Conservation (phyloP, 257 asterid genomes). For the Solanum neorickii region DNA sequence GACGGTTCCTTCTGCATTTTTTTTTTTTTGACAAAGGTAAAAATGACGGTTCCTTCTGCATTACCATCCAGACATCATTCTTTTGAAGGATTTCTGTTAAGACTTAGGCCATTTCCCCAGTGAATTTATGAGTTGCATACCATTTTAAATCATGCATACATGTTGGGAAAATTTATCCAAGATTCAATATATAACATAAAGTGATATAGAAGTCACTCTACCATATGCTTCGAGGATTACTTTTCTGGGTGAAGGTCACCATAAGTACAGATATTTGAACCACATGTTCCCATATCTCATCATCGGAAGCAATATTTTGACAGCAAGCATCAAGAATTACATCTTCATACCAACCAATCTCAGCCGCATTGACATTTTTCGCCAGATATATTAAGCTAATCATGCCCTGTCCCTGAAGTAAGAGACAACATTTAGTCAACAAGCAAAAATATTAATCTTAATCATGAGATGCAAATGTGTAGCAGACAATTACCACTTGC, state of each 20-base stretch:
- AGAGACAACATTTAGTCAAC: neutral
- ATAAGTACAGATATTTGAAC: conserved; percentile 90
- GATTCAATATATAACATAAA: neutral
- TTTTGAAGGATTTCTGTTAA: neutral
- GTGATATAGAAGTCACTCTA: conserved; percentile 15
- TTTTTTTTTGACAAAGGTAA: too few relatives aligned
- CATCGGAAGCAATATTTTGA: conserved; percentile 76
- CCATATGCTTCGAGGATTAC: conserved; percentile 88
- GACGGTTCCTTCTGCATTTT: neutral
- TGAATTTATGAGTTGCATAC: neutral
- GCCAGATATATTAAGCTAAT: conserved; percentile 68
- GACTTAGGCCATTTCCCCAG: neutral
- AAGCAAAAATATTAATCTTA: neutral
- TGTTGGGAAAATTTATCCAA: neutral
- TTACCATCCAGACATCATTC: too few relatives aligned
- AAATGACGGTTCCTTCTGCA: neutral
- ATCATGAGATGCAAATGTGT: neutral
- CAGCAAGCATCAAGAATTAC: conserved; percentile 89
- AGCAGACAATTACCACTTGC: neutral
- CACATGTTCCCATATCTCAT: conserved; percentile 62
- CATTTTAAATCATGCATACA: neutral
- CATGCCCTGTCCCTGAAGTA: conserved; percentile 83
- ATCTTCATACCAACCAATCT: conserved; percentile 71
- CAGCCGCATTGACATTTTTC: conserved; percentile 45
- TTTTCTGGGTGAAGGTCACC: conserved; percentile 50